These are phyloP conservation scores for Suillus hirtellus DNA, from an alignment of 768 basidiomycete genomes.

Conservation along the genomic window DNA sequence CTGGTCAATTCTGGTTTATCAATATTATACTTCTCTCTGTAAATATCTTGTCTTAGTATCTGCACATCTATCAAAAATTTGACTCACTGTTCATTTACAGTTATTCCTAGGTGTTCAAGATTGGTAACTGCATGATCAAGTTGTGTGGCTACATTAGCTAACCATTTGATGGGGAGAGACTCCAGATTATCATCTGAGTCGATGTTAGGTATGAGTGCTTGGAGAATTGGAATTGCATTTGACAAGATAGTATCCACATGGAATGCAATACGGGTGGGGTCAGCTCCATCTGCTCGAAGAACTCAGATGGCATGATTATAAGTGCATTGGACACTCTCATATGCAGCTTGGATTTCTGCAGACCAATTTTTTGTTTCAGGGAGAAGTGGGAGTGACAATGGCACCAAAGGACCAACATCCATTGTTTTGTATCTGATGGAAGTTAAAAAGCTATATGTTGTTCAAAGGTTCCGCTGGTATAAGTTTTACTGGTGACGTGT, in stretches of 20 bases:
- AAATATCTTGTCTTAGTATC: background rate
- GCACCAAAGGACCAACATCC: background rate
- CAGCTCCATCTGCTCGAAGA: constrained; percentile 17
- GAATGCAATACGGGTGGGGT: constrained; percentile 17
- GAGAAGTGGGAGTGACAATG: constrained; percentile 15
- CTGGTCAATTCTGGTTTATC: constrained; percentile 5
- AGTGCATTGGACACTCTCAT: constrained; percentile 13
- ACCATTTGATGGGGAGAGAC: constrained; percentile 12
- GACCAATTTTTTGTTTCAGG: constrained; percentile 13
- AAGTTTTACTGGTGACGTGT: background rate
- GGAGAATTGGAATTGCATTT: constrained; percentile 14
- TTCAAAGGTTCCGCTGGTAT: background rate
- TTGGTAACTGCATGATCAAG: constrained; percentile 9
- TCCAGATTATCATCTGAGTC: background rate
- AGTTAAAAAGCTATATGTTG: too few relatives aligned
- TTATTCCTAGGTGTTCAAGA: constrained; percentile 6
- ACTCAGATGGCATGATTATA: constrained; percentile 11
- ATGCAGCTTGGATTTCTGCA: constrained; percentile 13
- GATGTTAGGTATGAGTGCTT: constrained; percentile 6
- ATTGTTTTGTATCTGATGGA: background rate
- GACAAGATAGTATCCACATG: constrained; percentile 19
- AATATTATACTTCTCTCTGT: constrained; percentile 1
- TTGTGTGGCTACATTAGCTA: constrained; percentile 11
- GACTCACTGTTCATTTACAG: background rate
- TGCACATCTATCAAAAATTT: background rate